phyloP scores from a whole-genome alignment of 1,284 basidiomycete genomes.

The Pyrrhoderma lamaoense region DNA sequence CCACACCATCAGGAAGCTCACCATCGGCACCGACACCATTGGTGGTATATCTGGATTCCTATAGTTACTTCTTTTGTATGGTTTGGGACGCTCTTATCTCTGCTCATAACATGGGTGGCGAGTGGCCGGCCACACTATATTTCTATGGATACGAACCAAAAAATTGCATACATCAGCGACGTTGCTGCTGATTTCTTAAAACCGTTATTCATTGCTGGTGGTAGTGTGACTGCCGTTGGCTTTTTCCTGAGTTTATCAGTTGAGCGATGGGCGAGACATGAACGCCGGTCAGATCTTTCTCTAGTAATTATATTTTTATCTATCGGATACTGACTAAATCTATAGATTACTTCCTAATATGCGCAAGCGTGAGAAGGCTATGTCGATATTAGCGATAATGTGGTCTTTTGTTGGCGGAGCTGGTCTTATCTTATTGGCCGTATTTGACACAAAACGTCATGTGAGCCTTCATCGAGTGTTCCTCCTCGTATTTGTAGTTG shows the following conservation, averaged over 20 bases:
- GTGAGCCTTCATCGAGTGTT: slow-evolving; percentile 46
- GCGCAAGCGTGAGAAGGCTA: slow-evolving; percentile 46
- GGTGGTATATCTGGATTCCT: too few species aligned
- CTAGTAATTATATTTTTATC: slow-evolving; percentile 6
- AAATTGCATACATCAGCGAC: slow-evolving; percentile 67
- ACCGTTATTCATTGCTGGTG: slow-evolving; percentile 61
- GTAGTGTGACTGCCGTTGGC: slow-evolving; percentile 48
- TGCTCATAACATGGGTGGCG: slow-evolving; percentile 60
- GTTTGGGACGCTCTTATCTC: slow-evolving; percentile 55
- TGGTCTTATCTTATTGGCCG: slow-evolving; percentile 42
- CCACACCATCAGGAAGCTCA: too few species aligned
- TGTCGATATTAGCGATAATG: slow-evolving; percentile 48
- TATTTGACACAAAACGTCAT: slow-evolving; percentile 58
- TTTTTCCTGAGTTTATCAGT: slow-evolving; percentile 53
- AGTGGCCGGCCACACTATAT: slow-evolving; percentile 42
- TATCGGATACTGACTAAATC: neutral
- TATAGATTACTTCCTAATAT: slow-evolving; percentile 49
- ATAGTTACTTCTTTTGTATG: slow-evolving; percentile 52
- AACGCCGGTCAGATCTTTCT: slow-evolving; percentile 38
- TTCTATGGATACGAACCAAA: slow-evolving; percentile 36
- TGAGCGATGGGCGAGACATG: slow-evolving; percentile 57
- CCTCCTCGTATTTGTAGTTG: slow-evolving; percentile 56
- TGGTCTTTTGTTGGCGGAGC: slow-evolving; percentile 52
- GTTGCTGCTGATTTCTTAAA: slow-evolving; percentile 63
- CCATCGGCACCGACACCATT: too few species aligned